A percentile compares a stretch with the other conserved stretches of the same genome.
These are phyloP conservation scores for Fusarium compactum DNA, from an alignment of 2,329 filamentous ascomycete species.

Conservation along the genomic window DNA sequence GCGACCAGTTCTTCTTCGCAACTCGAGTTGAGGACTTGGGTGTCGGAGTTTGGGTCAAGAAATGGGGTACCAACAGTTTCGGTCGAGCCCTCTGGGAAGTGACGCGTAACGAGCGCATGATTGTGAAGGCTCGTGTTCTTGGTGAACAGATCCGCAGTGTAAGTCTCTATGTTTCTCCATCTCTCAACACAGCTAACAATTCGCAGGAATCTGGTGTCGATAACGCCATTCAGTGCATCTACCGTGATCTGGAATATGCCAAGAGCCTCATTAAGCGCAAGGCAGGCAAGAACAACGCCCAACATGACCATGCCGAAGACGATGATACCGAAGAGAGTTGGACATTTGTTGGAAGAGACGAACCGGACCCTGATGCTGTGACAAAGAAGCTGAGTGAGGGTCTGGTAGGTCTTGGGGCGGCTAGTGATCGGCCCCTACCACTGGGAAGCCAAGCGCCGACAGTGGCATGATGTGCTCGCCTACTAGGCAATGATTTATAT, in stretches of 20 bases:
- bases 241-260: constrained; percentile 94
- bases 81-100: constrained; percentile 91
- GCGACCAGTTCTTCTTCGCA: constrained; percentile 97
- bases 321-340: constrained; percentile 81
- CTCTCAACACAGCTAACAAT: constrained; percentile 44
- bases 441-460: constrained; percentile 43
- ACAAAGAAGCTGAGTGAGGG: constrained; percentile 57
- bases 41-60: constrained; percentile 89
- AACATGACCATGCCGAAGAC: constrained; percentile 59
- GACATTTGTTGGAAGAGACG: constrained; percentile 82
- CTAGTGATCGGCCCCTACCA: constrained; percentile 39
- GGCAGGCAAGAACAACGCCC: constrained; percentile 64
- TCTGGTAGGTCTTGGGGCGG: constrained; percentile 39
- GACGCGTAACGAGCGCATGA: constrained; percentile 91
- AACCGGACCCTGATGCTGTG: constrained; percentile 59
- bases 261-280: constrained; percentile 81
- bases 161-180: constrained; percentile 50
- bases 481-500: not conserved
- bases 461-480: constrained; percentile 18
- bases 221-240: constrained; percentile 90
- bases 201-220: constrained; percentile 88
- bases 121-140: constrained; percentile 82
- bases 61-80: constrained; percentile 88
- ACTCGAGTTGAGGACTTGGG: constrained; percentile 90
- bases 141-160: constrained; percentile 91